Base-by-base conservation (phyloP, 176 grass and related monocot species). In the Rhipidocladum racemiflorum region DNA sequence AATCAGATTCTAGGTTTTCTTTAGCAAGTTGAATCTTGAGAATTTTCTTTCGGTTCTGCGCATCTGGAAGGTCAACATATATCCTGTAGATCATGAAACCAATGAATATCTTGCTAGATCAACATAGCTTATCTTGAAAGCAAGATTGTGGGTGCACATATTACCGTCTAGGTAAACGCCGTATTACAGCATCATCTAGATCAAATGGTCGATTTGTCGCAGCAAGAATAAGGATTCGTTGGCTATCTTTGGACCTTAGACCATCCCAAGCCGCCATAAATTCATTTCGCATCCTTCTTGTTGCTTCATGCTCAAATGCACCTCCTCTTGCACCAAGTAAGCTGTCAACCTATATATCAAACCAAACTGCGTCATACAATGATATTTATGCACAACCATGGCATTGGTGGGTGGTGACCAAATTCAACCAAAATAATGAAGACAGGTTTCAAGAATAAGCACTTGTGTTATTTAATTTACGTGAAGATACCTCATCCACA, bases 251-350 rank as follows among this genome's bases (percentile, higher is more conserved):
- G 18, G 96, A 90, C 61, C 93, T 88, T 75, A 99, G 84, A 32
- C 96, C 92, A 87, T 99, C 92, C 92, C 92, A 99, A 83, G 96
- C 92, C 60, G 96, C 92, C 96, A 99, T 99, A 86, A 99, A 99
- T 85, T 95, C 96, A 30, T 95, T 99, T 30, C 91, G 85, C 91
- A 99, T 90, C 83, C 91, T 92, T 84, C 96, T 88, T 83, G 96
- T 99, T 86, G 96, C 96, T 86, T 99, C 96, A 82, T 99, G 96
- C 85, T 99, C 96, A 86, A 93, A 90, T 70, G 88, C 87, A 61
- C 96, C 96, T 72, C 96, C 96, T 91, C 92, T 85, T 61, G 96
- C 96, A 43, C 96, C 96, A 65, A 99, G 91, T 82, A 99, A 87
- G 80, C 92, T 95, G 45, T 99, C 96, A 72, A 99, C 96, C 96